Percentiles rank a stretch among this genome's conserved stretches.
These are phyloP conservation scores for Lasiosphaeria hispida DNA, from an alignment of 495 filamentous ascomycete genomes.

Conservation along the genomic window DNA sequence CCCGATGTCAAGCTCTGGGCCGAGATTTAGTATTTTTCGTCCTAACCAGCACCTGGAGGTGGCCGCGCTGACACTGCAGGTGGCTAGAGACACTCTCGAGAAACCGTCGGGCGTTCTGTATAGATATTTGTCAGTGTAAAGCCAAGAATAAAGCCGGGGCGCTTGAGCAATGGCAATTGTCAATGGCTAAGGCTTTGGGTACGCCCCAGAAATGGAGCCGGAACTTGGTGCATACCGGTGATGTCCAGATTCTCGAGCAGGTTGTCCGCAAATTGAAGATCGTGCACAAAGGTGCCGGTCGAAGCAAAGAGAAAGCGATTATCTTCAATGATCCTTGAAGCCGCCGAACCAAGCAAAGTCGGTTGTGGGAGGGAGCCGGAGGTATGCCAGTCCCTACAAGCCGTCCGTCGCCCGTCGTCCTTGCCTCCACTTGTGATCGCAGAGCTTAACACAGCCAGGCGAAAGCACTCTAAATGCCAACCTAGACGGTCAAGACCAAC, in stretches of 20 bases:
- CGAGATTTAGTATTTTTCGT: slow-evolving; percentile 7
- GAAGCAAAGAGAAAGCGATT: background rate
- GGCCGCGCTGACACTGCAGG: background rate
- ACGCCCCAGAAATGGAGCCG: background rate
- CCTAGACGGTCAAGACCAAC: too few relatives aligned
- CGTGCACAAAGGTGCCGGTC: background rate
- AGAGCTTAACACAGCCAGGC: too few relatives aligned
- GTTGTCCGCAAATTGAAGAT: background rate
- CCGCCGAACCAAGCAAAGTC: too few relatives aligned
- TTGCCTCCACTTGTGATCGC: too few relatives aligned
- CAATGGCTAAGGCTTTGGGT: background rate
- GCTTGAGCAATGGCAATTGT: background rate
- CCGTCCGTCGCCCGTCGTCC: too few relatives aligned
- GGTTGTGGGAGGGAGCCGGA: too few relatives aligned
- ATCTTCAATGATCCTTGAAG: too few relatives aligned
- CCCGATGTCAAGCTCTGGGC: background rate
- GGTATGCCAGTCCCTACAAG: too few relatives aligned
- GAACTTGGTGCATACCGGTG: slow-evolving; percentile 8
- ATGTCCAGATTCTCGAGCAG: background rate
- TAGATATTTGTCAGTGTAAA: slow-evolving; percentile 6
- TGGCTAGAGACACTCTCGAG: background rate
- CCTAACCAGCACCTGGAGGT: background rate
- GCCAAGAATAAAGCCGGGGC: background rate
- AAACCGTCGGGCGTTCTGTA: background rate
- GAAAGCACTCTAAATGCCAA: too few relatives aligned